Evolutionary conservation across 306 rosid genomes (phyloP).

Genomic region (Ochetophila trinervis): DNA sequence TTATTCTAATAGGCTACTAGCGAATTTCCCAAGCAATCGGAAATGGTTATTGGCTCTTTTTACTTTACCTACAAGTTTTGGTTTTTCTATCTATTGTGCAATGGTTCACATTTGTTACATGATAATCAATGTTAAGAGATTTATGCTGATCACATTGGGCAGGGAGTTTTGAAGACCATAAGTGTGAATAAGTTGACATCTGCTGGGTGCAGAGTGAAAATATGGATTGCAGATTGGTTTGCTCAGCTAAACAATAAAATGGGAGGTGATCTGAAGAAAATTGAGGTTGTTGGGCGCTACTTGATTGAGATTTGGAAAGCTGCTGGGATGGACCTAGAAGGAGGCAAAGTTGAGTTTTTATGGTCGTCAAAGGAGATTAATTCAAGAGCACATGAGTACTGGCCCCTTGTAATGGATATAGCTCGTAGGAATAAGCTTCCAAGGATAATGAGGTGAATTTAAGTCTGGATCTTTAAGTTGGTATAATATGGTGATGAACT

Average conservation of each 20-base stretch:
- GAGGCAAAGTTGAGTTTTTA: slow-evolving; percentile 86
- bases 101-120: background rate
- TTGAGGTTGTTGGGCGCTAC: slow-evolving; percentile 60
- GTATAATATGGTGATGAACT: background rate
- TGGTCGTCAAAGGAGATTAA: slow-evolving; percentile 86
- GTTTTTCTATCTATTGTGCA: too few species aligned
- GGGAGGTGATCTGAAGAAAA: slow-evolving; percentile 86
- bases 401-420: slow-evolving; percentile 88
- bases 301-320: slow-evolving; percentile 87
- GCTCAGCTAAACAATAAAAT: slow-evolving; percentile 81
- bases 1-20: too few species aligned
- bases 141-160: slow-evolving; percentile 8
- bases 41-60: too few species aligned
- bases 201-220: slow-evolving; percentile 76
- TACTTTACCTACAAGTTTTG: too few species aligned
- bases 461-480: background rate
- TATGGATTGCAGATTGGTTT: slow-evolving; percentile 95
- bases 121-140: background rate
- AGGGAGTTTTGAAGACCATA: slow-evolving; percentile 80
- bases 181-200: slow-evolving; percentile 76
- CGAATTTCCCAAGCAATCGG: too few species aligned
- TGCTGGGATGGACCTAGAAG: slow-evolving; percentile 71
- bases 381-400: slow-evolving; percentile 61
- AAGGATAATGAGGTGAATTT: slow-evolving; percentile 54
- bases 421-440: slow-evolving; percentile 71